A percentile compares a stretch with the other conserved stretches of the same genome.
Evolutionary conservation across 176 grass and related monocot genomes (phyloP).

Genomic region (Puya raimondii): DNA sequence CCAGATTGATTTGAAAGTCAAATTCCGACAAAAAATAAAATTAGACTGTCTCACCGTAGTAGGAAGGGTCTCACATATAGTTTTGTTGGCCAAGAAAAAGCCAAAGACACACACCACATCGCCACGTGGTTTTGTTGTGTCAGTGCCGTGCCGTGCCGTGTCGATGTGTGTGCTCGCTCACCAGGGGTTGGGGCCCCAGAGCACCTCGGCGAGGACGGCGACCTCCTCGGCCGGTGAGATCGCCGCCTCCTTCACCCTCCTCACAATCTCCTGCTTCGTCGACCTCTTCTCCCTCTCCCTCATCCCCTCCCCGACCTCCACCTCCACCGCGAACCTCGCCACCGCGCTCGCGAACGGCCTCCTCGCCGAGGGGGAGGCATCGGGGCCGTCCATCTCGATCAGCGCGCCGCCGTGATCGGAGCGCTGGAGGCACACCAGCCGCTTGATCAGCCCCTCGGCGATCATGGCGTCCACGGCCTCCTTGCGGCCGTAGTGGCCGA

Average conservation of each 20-base stretch:
- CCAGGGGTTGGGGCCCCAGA: slow-evolving; percentile 73
- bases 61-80: too few relatives aligned
- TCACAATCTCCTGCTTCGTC: slow-evolving; percentile 64
- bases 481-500: slow-evolving; percentile 63
- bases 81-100: too few relatives aligned
- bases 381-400: slow-evolving; percentile 19
- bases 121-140: too few relatives aligned
- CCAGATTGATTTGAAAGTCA: too few relatives aligned
- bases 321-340: slow-evolving; percentile 60
- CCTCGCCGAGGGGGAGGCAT: neutral
- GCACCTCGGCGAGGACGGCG: slow-evolving; percentile 53
- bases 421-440: slow-evolving; percentile 63
- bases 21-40: too few relatives aligned
- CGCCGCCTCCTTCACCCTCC: slow-evolving; percentile 49
- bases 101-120: too few relatives aligned
- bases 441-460: slow-evolving; percentile 66
- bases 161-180: neutral
- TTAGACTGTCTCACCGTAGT: too few relatives aligned
- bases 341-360: slow-evolving; percentile 67
- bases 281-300: slow-evolving; percentile 48
- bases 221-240: slow-evolving; percentile 47
- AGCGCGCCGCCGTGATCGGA: slow-evolving; percentile 37
- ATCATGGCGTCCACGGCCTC: slow-evolving; percentile 70
- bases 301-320: slow-evolving; percentile 69
- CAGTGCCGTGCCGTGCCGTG: too few relatives aligned